phyloP scores from a whole-genome alignment of 2,329 filamentous ascomycete species.

The Nothophaeocryptopus gaeumannii region DNA sequence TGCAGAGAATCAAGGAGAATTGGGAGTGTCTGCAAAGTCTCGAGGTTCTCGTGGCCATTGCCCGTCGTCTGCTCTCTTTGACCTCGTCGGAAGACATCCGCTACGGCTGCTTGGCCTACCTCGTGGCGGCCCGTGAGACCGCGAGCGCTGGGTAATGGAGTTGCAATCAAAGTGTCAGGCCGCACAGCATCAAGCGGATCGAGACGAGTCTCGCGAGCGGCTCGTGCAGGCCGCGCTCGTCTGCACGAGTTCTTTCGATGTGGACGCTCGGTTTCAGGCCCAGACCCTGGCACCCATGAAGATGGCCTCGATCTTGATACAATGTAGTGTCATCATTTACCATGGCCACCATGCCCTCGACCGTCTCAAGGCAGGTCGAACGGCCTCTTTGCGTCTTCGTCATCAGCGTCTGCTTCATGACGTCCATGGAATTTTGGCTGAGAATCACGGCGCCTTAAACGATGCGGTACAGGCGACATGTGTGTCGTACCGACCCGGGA shows the following conservation, averaged over 20 bases:
- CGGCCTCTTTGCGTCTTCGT: constrained; percentile 1
- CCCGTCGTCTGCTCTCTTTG: constrained; percentile 23
- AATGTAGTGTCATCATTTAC: constrained; percentile 22
- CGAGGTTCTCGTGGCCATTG: constrained; percentile 21
- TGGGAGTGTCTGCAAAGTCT: constrained; percentile 30
- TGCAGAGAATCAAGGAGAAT: constrained; percentile 26
- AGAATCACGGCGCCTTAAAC: constrained; percentile 15
- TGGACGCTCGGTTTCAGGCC: constrained; percentile 19
- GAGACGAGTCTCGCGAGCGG: constrained; percentile 29
- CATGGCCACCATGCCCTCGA: constrained; percentile 11
- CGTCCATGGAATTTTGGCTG: constrained; percentile 10
- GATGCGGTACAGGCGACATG: constrained; percentile 37
- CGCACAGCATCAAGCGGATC: constrained; percentile 37
- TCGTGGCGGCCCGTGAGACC: constrained; percentile 45
- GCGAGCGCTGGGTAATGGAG: constrained; percentile 51
- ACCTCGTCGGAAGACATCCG: constrained; percentile 2
- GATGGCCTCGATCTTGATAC: constrained; percentile 21
- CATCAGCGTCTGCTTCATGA: constrained; percentile 22
- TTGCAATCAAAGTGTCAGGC: constrained; percentile 48
- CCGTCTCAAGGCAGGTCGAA: not conserved
- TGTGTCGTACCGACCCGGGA: constrained; percentile 35
- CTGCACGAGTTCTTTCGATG: constrained; percentile 51
- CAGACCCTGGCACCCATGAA: constrained; percentile 5
- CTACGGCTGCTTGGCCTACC: constrained; percentile 16
- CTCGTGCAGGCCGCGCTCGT: constrained; percentile 56